Evolutionary conservation across 768 basidiomycete species (phyloP).

Genomic region (Leucocoprinus leucothites): DNA sequence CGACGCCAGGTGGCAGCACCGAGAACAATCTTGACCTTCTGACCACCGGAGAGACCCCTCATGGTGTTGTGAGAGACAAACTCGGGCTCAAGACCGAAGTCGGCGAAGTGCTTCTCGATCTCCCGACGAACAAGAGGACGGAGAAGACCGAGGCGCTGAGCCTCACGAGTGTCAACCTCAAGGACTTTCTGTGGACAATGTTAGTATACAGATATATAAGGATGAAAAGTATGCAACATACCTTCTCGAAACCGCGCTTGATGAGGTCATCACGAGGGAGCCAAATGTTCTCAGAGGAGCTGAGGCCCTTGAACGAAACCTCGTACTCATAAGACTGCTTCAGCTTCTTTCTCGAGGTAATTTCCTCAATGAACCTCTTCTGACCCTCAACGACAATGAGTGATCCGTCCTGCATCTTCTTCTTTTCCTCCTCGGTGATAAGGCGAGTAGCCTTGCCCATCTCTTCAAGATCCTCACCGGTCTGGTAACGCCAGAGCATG

Average conservation of each 20-base stretch:
- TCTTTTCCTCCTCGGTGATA: conserved; percentile 81
- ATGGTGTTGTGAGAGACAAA: conserved; percentile 99
- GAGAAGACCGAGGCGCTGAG: conserved; percentile 91
- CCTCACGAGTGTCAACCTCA: conserved; percentile 96
- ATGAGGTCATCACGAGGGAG: conserved; percentile 92
- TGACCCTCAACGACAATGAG: conserved; percentile 86
- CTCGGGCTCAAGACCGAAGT: conserved; percentile 98
- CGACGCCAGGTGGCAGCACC: conserved; percentile 99
- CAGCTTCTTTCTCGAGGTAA: conserved; percentile 89
- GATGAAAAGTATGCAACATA: conserved; percentile 20
- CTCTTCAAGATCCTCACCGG: conserved; percentile 97
- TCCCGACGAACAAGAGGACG: conserved; percentile 97
- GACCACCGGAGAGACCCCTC: conserved; percentile 97
- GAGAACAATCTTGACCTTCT: conserved; percentile 99
- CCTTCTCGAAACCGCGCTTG: conserved; percentile 98
- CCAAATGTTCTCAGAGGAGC: conserved; percentile 99
- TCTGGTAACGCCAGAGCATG: conserved; percentile 99
- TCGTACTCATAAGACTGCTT: conserved; percentile 99
- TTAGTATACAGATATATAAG: conserved; percentile 17
- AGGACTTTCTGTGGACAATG: conserved; percentile 70
- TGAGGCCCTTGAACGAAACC: conserved; percentile 91
- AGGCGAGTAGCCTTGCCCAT: conserved; percentile 87
- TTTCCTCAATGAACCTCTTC: conserved; percentile 94
- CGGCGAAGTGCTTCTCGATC: conserved; percentile 99
- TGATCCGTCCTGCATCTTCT: conserved; percentile 97